Conservation (phyloP, 108 stramenopile genomes). For the Cyclotella cryptica region DNA sequence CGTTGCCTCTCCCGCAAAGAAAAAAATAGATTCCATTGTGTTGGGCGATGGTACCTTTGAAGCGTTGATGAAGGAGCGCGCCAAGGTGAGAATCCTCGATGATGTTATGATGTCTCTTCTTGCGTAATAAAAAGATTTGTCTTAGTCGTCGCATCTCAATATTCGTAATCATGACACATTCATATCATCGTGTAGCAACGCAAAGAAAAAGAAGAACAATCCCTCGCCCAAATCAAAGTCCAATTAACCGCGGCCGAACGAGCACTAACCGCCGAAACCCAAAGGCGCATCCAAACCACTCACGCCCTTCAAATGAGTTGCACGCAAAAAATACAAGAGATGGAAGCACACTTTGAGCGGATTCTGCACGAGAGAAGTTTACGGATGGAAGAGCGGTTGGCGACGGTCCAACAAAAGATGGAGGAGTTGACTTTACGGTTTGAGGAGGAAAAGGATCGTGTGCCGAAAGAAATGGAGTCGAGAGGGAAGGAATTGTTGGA, state of each 20-base stretch:
- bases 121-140: not conserved
- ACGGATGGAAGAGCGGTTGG: constrained; percentile 58
- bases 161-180: not conserved
- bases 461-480: constrained; percentile 54
- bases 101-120: not conserved
- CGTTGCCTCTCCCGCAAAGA: constrained; percentile 32
- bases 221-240: constrained; percentile 79
- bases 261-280: constrained; percentile 77
- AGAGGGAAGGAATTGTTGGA: constrained; percentile 63
- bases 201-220: constrained; percentile 82
- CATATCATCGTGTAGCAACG: constrained; percentile 51
- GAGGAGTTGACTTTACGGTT: constrained; percentile 67
- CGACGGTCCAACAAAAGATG: constrained; percentile 59
- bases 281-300: constrained; percentile 82
- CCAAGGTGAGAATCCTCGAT: constrained; percentile 50
- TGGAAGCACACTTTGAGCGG: constrained; percentile 66
- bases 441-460: constrained; percentile 61
- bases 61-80: constrained; percentile 74
- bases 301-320: constrained; percentile 66
- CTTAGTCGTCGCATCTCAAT: not conserved
- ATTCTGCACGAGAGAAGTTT: constrained; percentile 65
- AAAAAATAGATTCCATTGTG: constrained; percentile 44
- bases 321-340: constrained; percentile 64
- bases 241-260: constrained; percentile 73
- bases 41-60: constrained; percentile 66